Conservation (phyloP, 2,329 filamentous ascomycete genomes). For the Aspergillus sp. region DNA sequence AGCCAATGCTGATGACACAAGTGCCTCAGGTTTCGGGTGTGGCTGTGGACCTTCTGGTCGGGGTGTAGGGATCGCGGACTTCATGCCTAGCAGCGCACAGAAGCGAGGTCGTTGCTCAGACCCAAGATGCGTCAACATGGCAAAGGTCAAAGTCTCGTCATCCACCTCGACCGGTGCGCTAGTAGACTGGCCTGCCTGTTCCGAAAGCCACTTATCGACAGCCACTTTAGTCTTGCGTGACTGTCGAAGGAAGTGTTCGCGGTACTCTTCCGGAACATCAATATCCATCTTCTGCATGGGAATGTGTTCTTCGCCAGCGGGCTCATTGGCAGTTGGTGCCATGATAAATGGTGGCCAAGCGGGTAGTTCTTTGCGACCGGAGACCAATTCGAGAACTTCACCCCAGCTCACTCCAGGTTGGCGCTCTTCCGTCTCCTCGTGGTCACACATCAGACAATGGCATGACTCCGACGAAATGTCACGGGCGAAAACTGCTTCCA, state of each 20-base stretch:
- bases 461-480: slow-evolving; percentile 87
- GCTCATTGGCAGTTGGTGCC: slow-evolving; percentile 51
- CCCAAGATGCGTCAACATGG: slow-evolving; percentile 82
- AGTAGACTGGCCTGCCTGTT: slow-evolving; percentile 67
- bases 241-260: slow-evolving; percentile 86
- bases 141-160: slow-evolving; percentile 89
- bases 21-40: slow-evolving; percentile 64
- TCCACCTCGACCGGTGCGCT: slow-evolving; percentile 84
- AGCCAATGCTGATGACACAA: slow-evolving; percentile 70
- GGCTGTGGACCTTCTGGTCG: slow-evolving; percentile 55
- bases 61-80: slow-evolving; percentile 57
- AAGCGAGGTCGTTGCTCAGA: slow-evolving; percentile 73
- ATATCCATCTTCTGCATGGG: slow-evolving; percentile 80
- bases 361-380: slow-evolving; percentile 79
- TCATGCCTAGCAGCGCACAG: slow-evolving; percentile 68
- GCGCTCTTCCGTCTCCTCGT: slow-evolving; percentile 55
- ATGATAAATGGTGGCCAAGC: slow-evolving; percentile 84
- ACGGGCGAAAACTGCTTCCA: slow-evolving; percentile 90
- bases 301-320: slow-evolving; percentile 48
- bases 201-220: slow-evolving; percentile 84
- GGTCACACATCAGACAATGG: slow-evolving; percentile 75
- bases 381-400: slow-evolving; percentile 88
- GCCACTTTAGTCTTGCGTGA: slow-evolving; percentile 88
- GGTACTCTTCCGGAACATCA: slow-evolving; percentile 88
- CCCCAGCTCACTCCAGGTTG: slow-evolving; percentile 77